A percentile compares a stretch with the other conserved stretches of the same genome.
Evolutionary conservation across 495 filamentous ascomycete species (phyloP).

Genomic region (Annulohypoxylon maeteangense): DNA sequence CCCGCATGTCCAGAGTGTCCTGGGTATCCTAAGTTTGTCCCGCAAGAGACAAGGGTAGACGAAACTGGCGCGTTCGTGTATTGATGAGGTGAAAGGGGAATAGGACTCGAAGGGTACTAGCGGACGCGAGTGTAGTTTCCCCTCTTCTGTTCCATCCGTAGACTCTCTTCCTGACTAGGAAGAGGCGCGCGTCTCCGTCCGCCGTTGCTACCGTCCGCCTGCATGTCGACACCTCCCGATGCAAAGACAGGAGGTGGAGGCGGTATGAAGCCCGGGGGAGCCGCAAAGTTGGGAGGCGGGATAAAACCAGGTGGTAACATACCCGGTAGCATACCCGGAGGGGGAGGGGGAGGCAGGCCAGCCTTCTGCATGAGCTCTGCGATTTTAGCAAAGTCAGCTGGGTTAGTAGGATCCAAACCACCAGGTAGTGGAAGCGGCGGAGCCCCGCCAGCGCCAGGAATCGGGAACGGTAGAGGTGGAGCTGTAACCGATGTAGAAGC

Average conservation of each 20-base stretch:
- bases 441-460: conserved; percentile 57
- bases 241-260: conserved; percentile 52
- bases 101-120: conserved; percentile 42
- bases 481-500: conserved; percentile 48
- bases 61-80: background rate
- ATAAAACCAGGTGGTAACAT: conserved; percentile 59
- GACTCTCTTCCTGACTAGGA: conserved; percentile 84
- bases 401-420: conserved; percentile 65
- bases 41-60: background rate
- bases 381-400: conserved; percentile 75
- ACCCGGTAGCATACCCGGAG: conserved; percentile 53
- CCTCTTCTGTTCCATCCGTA: conserved; percentile 76
- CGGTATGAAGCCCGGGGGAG: conserved; percentile 58
- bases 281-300: conserved; percentile 63
- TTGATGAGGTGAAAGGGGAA: background rate
- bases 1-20: background rate
- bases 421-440: conserved; percentile 60
- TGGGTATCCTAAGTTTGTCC: background rate
- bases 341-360: conserved; percentile 61
- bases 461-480: conserved; percentile 50
- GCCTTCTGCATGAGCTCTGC: conserved; percentile 69
- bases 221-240: conserved; percentile 37
- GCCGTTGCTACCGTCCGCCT: conserved; percentile 34
- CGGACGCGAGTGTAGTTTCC: conserved; percentile 69
- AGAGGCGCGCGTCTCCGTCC: conserved; percentile 69